Conservation (phyloP, 352 stramenopile species). For the Lagenidium giganteum region DNA sequence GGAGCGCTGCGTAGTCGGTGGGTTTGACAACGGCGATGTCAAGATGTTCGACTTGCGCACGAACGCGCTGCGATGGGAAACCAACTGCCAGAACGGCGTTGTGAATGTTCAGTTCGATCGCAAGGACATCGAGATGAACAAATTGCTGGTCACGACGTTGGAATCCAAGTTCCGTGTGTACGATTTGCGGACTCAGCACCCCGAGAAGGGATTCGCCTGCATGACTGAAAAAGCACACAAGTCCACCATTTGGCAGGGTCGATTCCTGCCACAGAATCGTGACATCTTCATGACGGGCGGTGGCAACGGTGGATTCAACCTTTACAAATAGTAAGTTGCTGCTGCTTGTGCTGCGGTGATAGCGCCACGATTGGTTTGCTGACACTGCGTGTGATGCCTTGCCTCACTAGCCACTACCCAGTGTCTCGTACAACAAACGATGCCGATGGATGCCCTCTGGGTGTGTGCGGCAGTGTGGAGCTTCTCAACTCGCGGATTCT, state of each 20-base stretch:
- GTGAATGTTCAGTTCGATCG: conserved; percentile 94
- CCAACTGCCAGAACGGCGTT: conserved; percentile 96
- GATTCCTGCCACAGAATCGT: conserved; percentile 94
- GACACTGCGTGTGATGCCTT: conserved; percentile 8
- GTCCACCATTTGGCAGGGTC: conserved; percentile 93
- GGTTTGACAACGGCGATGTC: conserved; percentile 97
- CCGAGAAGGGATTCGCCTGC: conserved; percentile 89
- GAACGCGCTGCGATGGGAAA: conserved; percentile 93
- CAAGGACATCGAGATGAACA: conserved; percentile 98
- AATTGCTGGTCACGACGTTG: conserved; percentile 92
- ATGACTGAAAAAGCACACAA: conserved; percentile 92
- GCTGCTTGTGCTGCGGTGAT: conserved; percentile 17
- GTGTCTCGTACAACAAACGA: conserved; percentile 82
- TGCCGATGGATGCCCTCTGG: conserved; percentile 73
- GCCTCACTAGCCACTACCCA: conserved; percentile 59
- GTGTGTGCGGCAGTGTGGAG: conserved; percentile 90
- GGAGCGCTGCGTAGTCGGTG: conserved; percentile 90
- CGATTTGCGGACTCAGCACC: conserved; percentile 91
- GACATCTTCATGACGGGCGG: conserved; percentile 96
- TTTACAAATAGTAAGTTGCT: conserved; percentile 95
- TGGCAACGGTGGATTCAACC: conserved; percentile 95
- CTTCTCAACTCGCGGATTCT: conserved; percentile 94
- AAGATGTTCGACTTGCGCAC: conserved; percentile 96
- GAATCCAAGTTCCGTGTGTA: conserved; percentile 96
- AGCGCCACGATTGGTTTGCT: neutral